Evolutionary conservation across 306 rosid genomes (phyloP).

Genomic region (Pterocarpus santalinus): DNA sequence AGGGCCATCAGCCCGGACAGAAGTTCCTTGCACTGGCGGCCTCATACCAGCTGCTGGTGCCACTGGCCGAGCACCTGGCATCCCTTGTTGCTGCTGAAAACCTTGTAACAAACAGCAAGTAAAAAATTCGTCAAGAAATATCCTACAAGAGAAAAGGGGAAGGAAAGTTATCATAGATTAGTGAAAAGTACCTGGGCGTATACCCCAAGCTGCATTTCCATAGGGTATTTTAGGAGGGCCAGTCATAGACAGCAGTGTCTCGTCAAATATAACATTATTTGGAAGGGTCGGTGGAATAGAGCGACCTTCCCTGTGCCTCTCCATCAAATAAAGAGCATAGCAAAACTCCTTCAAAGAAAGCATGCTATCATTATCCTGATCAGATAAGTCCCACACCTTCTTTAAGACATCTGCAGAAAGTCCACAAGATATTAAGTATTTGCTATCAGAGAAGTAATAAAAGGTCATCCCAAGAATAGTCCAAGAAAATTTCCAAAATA

Average conservation of each 20-base stretch:
- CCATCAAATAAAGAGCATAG: conserved; percentile 95
- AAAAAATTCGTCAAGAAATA: conserved; percentile 24
- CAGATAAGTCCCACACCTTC: conserved; percentile 98
- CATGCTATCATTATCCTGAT: conserved; percentile 98
- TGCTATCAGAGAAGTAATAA: conserved; percentile 37
- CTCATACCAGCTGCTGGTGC: conserved; percentile 63
- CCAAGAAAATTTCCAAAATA: conserved; percentile 38
- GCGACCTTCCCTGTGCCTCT: conserved; percentile 90
- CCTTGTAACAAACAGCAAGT: conserved; percentile 56
- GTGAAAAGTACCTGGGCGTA: conserved; percentile 60
- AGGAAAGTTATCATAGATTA: conserved; percentile 22
- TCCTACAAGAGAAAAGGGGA: conserved; percentile 19
- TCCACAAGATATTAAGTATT: conserved; percentile 42
- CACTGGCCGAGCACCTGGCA: conserved; percentile 63
- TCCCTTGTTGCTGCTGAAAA: conserved; percentile 79
- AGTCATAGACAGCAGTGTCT: conserved; percentile 78
- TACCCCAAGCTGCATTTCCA: conserved; percentile 81
- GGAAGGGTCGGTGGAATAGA: conserved; percentile 87
- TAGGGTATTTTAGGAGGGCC: conserved; percentile 72
- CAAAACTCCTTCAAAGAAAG: conserved; percentile 96
- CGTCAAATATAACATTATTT: conserved; percentile 72
- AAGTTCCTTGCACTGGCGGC: conserved; percentile 59
- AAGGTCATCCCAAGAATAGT: conserved; percentile 39
- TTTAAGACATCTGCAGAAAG: conserved; percentile 84
- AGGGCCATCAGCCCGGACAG: conserved; percentile 53